phyloP scores from a whole-genome alignment of 202 grass and related monocot species.

The Eragrostis tef region DNA sequence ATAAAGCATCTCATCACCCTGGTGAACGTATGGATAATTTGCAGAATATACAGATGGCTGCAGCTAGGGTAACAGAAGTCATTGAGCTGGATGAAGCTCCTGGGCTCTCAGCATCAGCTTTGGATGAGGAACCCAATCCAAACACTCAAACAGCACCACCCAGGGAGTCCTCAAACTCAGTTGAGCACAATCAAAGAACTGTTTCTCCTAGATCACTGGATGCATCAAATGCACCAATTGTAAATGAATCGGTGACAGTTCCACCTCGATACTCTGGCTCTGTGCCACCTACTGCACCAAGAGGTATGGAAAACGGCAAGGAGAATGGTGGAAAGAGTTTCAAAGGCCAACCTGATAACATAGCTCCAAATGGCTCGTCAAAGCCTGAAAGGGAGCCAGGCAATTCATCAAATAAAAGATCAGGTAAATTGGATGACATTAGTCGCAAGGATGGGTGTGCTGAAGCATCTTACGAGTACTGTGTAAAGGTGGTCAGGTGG shows the following conservation, averaged over 20 bases:
- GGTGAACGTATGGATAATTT: slow-evolving; percentile 32
- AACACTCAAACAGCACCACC: slow-evolving; percentile 55
- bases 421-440: slow-evolving; percentile 59
- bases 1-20: slow-evolving; percentile 50
- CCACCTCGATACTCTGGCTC: slow-evolving; percentile 57
- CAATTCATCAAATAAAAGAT: slow-evolving; percentile 87
- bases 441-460: slow-evolving; percentile 60
- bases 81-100: slow-evolving; percentile 62
- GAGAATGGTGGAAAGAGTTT: slow-evolving; percentile 53
- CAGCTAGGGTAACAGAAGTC: slow-evolving; percentile 52
- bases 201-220: slow-evolving; percentile 61
- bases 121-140: slow-evolving; percentile 88
- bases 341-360: slow-evolving; percentile 49
- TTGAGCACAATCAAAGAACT: slow-evolving; percentile 49
- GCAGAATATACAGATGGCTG: slow-evolving; percentile 36
- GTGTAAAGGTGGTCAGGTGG: slow-evolving; percentile 86
- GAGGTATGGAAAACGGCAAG: slow-evolving; percentile 54
- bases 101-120: slow-evolving; percentile 71
- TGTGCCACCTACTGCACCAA: slow-evolving; percentile 60
- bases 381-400: slow-evolving; percentile 82
- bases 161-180: slow-evolving; percentile 69
- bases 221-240: slow-evolving; percentile 58
- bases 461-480: slow-evolving; percentile 84
- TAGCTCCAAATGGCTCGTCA: slow-evolving; percentile 58
- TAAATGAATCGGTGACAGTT: slow-evolving; percentile 49